Evolutionary conservation across 192 early-diverging fungal species (phyloP).

Genomic region (Coemansia sp.): DNA sequence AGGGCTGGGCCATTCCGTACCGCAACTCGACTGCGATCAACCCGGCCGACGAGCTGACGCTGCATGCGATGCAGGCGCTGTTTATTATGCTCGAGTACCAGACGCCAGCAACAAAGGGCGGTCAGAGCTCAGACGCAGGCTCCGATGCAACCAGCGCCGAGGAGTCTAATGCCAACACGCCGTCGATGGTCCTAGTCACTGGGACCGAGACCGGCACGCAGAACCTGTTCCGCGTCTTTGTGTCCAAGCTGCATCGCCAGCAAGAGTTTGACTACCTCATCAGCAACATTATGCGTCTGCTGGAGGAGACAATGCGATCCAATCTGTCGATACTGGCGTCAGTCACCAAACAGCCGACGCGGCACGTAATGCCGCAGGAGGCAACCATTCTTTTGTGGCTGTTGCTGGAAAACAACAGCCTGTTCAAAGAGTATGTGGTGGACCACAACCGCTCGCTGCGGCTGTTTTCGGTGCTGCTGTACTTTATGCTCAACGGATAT

Average conservation of each 20-base stretch:
- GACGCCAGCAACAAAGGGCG: constrained; percentile 29
- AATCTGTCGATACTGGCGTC: constrained; percentile 47
- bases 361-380: constrained; percentile 57
- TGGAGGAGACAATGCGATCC: constrained; percentile 74
- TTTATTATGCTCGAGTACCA: constrained; percentile 71
- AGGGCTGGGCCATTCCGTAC: constrained; percentile 87
- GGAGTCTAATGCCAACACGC: constrained; percentile 21
- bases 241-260: constrained; percentile 76
- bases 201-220: constrained; percentile 47
- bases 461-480: constrained; percentile 43
- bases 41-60: constrained; percentile 69
- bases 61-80: constrained; percentile 64
- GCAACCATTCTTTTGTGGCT: constrained; percentile 85
- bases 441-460: constrained; percentile 46
- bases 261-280: constrained; percentile 83
- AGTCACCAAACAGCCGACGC: constrained; percentile 35
- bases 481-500: constrained; percentile 52
- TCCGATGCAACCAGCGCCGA: not conserved
- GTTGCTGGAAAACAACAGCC: constrained; percentile 74
- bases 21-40: constrained; percentile 79
- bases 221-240: constrained; percentile 77
- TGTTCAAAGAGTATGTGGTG: constrained; percentile 45
- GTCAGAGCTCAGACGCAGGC: not conserved
- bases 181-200: constrained; percentile 39
- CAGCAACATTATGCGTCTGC: constrained; percentile 74